Evolutionary conservation across 805 yeast genomes (phyloP).

Genomic region (Sugiyamaella boreocaroliniensis): DNA sequence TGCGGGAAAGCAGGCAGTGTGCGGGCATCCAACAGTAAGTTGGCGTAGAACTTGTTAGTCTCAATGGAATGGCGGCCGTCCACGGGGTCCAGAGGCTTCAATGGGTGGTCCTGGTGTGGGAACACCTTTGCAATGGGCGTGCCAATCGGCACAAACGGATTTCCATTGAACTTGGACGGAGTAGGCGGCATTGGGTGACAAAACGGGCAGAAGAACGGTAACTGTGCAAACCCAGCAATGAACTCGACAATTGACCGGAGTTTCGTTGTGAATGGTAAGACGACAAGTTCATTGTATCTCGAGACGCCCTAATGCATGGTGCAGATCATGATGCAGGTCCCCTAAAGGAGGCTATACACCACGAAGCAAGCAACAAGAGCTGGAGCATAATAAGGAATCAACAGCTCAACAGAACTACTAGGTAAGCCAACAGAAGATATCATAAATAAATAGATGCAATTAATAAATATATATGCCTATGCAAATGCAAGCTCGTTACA

Average conservation of each 20-base stretch:
- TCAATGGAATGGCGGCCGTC: slow-evolving; percentile 41
- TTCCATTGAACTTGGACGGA: slow-evolving; percentile 10
- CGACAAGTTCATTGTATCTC: neutral
- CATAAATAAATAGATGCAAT: slow-evolving; percentile 2
- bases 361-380: neutral
- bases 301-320: neutral
- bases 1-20: slow-evolving; percentile 72
- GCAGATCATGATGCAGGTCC: no score
- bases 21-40: slow-evolving; percentile 60
- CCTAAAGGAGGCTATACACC: neutral
- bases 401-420: no score
- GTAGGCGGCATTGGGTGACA: neutral
- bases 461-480: neutral
- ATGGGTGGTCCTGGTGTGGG: slow-evolving; percentile 10
- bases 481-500: neutral
- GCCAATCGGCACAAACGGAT: slow-evolving; percentile 14
- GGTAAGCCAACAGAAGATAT: no score
- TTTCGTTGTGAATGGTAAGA: neutral
- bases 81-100: slow-evolving; percentile 9
- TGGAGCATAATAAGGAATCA: no score
- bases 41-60: slow-evolving; percentile 75
- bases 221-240: neutral
- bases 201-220: neutral
- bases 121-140: slow-evolving; percentile 11
- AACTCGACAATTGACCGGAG: neutral